A percentile compares a stretch with the other conserved stretches of the same genome.
Evolutionary conservation across 164 flowering plant species (phyloP).

Genomic region (Sedum album): DNA sequence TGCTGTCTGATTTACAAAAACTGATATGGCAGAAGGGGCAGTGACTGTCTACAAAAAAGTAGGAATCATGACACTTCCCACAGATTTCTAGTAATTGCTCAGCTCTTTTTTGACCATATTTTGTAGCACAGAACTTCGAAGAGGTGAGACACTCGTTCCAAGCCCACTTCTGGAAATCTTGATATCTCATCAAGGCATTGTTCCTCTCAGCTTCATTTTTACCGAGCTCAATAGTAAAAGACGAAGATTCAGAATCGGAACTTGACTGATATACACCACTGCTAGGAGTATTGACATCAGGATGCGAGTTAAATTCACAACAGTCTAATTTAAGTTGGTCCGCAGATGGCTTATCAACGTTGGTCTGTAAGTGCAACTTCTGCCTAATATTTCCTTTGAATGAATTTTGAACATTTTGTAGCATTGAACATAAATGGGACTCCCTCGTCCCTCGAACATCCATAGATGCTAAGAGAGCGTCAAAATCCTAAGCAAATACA

Average conservation of each 20-base stretch:
- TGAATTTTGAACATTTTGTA: constrained; percentile 54
- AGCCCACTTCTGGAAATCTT: constrained; percentile 65
- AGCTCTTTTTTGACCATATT: constrained; percentile 58
- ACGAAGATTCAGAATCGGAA: constrained; percentile 36
- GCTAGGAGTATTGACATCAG: constrained; percentile 38
- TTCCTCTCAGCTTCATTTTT: constrained; percentile 36
- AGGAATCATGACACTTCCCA: constrained; percentile 36
- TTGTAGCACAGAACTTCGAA: constrained; percentile 43
- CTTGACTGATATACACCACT: constrained; percentile 24
- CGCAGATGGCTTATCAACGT: constrained; percentile 8
- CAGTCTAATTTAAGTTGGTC: constrained; percentile 24
- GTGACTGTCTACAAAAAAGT: constrained; percentile 36
- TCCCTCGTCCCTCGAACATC: constrained; percentile 83
- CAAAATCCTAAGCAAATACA: constrained; percentile 51
- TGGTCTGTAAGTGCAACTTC: constrained; percentile 13
- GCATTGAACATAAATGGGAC: constrained; percentile 63
- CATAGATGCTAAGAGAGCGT: constrained; percentile 57
- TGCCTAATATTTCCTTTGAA: constrained; percentile 50
- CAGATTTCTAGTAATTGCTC: constrained; percentile 37
- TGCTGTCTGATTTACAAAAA: constrained; percentile 15
- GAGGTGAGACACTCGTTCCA: constrained; percentile 63
- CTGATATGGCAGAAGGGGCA: constrained; percentile 55
- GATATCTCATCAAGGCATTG: constrained; percentile 42
- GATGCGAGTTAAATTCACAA: constrained; percentile 19
- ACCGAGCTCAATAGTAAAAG: constrained; percentile 54